A percentile compares a stretch with the other conserved stretches of the same genome.
Evolutionary conservation across 73 alveolate species (phyloP).

Genomic region (Tetrahymena borealis): DNA sequence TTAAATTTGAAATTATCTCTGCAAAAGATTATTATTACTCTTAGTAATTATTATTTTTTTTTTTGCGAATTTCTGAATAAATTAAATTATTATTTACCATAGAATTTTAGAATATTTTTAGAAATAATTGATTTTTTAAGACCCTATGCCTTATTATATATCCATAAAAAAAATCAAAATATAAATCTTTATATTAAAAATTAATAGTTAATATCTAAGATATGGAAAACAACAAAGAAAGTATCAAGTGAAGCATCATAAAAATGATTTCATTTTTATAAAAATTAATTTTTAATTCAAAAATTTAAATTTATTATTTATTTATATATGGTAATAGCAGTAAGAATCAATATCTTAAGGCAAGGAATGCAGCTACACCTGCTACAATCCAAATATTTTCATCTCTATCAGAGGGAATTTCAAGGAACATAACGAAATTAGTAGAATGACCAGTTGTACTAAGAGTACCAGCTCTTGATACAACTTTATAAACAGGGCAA

Average conservation of each 20-base stretch:
- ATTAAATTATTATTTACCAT: no score
- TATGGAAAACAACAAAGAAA: no score
- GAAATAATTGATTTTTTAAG: no score
- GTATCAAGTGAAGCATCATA: no score
- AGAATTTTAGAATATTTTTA: no score
- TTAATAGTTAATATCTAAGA: no score
- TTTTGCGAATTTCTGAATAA: no score
- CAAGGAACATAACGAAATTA: slow-evolving; percentile 88
- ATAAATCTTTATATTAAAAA: no score
- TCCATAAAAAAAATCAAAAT: no score
- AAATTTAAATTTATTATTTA: neutral
- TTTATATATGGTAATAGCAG: neutral
- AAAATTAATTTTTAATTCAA: neutral
- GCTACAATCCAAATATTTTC: slow-evolving; percentile 86
- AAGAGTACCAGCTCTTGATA: slow-evolving; percentile 86
- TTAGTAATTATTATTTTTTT: no score
- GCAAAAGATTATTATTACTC: neutral
- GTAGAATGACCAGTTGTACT: slow-evolving; percentile 94
- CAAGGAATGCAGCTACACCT: slow-evolving; percentile 90
- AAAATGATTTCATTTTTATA: no score
- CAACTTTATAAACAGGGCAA: slow-evolving; percentile 74
- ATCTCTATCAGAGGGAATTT: slow-evolving; percentile 74
- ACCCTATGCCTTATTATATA: no score
- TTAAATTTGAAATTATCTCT: neutral
- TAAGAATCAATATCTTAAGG: slow-evolving; percentile 69